A percentile compares a stretch with the other conserved stretches of the same genome.
Conservation (phyloP, 2,329 filamentous ascomycete genomes). For the Aspergillus fischeri region DNA sequence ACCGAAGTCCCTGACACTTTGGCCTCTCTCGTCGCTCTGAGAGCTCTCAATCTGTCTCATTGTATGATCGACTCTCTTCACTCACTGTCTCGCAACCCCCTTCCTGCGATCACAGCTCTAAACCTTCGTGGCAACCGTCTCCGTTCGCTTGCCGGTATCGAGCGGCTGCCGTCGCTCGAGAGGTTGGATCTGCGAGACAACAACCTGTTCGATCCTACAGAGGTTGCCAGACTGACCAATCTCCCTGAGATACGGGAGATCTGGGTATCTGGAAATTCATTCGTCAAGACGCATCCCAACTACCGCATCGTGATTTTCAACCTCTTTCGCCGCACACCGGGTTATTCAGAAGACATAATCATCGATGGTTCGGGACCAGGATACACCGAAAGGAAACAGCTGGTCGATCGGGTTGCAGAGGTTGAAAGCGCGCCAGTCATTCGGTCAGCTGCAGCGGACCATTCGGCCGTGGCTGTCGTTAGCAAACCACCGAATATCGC, state of each 20-base stretch:
- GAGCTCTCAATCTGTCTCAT: constrained; percentile 87
- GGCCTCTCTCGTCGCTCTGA: constrained; percentile 77
- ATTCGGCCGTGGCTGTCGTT: constrained; percentile 53
- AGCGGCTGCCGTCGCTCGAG: constrained; percentile 83
- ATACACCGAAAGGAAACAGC: constrained; percentile 78
- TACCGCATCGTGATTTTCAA: constrained; percentile 94
- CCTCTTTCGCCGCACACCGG: constrained; percentile 82
- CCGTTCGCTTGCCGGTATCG: constrained; percentile 80
- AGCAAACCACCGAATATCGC: constrained; percentile 55
- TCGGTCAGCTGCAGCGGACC: constrained; percentile 62
- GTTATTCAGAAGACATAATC: constrained; percentile 83
- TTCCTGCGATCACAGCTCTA: constrained; percentile 88
- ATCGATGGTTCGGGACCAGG: constrained; percentile 80
- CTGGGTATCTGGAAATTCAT: constrained; percentile 89
- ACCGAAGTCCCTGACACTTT: constrained; percentile 91
- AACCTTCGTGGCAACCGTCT: constrained; percentile 89
- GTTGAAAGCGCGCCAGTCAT: constrained; percentile 73
- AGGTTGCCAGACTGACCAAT: constrained; percentile 81
- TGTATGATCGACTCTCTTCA: constrained; percentile 97
- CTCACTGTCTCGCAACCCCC: constrained; percentile 73
- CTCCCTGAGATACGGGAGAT: constrained; percentile 90
- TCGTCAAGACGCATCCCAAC: constrained; percentile 77
- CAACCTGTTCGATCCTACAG: constrained; percentile 80
- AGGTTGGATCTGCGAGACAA: constrained; percentile 90
- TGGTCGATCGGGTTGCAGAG: constrained; percentile 77